These are phyloP conservation scores for Pisolithus marmoratus DNA, from an alignment of 768 basidiomycete species.

Conservation along the genomic window DNA sequence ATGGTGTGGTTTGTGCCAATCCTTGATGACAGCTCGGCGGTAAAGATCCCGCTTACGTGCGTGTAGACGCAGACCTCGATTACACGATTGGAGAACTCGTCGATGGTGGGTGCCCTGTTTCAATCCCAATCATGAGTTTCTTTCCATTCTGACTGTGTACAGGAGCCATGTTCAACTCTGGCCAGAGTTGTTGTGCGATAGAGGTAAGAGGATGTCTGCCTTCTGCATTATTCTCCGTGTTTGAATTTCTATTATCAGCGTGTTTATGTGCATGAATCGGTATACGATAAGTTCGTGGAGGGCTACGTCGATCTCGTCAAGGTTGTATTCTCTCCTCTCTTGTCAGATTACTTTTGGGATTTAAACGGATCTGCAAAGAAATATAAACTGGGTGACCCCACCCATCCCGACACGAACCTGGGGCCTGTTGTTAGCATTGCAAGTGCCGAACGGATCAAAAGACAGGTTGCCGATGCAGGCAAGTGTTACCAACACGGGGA, in stretches of 20 bases:
- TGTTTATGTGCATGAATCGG: constrained; percentile 85
- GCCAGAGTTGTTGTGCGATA: constrained; percentile 93
- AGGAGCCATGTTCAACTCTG: constrained; percentile 96
- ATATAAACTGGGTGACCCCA: constrained; percentile 88
- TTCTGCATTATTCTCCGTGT: background rate
- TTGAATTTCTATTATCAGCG: constrained; percentile 41
- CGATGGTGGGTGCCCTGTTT: constrained; percentile 54
- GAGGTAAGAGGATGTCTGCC: constrained; percentile 47
- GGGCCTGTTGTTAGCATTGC: constrained; percentile 91
- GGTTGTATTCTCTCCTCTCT: constrained; percentile 29
- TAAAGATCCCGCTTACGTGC: constrained; percentile 96
- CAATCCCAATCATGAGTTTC: background rate
- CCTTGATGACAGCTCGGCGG: constrained; percentile 73
- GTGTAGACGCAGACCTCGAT: constrained; percentile 76
- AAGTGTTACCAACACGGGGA: constrained; percentile 12
- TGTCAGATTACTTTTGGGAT: background rate
- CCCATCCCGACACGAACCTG: constrained; percentile 62
- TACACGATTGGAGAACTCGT: constrained; percentile 84
- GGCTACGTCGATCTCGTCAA: constrained; percentile 71
- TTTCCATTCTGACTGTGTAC: background rate
- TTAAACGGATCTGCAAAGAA: constrained; percentile 34
- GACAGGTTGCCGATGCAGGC: constrained; percentile 85
- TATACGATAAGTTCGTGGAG: constrained; percentile 76
- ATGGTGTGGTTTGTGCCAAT: constrained; percentile 1
- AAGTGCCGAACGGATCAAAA: constrained; percentile 78